These are phyloP conservation scores for Arthrinium phaeospermum DNA, from an alignment of 2,329 filamentous ascomycete genomes.

Conservation along the genomic window DNA sequence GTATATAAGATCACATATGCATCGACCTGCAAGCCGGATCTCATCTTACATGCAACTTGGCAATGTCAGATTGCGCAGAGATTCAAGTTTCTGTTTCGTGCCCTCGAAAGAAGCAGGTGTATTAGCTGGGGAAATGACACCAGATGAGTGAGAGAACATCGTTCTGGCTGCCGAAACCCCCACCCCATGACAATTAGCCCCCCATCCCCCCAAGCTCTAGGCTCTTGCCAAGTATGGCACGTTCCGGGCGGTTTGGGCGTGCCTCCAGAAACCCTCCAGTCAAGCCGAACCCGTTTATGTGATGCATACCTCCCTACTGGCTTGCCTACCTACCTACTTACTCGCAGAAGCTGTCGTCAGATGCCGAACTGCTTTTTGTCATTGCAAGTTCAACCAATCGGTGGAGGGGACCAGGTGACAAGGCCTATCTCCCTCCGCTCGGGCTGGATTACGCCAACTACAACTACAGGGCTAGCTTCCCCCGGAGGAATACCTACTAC, in stretches of 20 bases:
- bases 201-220: background rate
- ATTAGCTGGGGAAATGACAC: background rate
- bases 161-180: conserved; percentile 4
- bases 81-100: conserved; percentile 4
- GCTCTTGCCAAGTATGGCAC: background rate
- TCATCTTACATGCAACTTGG: conserved; percentile 10
- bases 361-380: background rate
- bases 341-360: background rate
- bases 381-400: background rate
- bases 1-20: conserved; percentile 1
- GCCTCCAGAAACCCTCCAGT: background rate
- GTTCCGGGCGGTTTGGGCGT: background rate
- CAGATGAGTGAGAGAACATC: background rate
- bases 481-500: background rate
- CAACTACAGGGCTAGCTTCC: background rate
- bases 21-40: background rate
- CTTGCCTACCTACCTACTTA: background rate
- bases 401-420: background rate
- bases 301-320: background rate
- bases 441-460: background rate
- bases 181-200: background rate
- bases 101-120: background rate
- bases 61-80: conserved; percentile 13
- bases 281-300: background rate
- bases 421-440: background rate